Evolutionary conservation across 177 flowering plant species (phyloP).

Genomic region (Tripterygium wilfordii): DNA sequence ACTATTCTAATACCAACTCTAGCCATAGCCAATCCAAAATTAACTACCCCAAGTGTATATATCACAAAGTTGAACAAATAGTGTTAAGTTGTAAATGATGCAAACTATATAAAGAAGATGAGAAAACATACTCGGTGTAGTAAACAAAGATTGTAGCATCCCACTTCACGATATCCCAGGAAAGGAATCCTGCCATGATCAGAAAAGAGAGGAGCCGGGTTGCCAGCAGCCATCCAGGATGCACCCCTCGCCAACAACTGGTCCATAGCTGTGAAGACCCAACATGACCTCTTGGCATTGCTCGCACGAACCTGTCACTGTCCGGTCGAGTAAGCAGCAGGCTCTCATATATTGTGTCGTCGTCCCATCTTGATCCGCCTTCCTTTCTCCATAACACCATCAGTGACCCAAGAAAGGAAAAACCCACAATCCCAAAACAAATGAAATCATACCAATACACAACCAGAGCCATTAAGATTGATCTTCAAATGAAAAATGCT

Average conservation of each 20-base stretch:
- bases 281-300: slow-evolving; percentile 20
- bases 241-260: slow-evolving; percentile 65
- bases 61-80: too few relatives aligned
- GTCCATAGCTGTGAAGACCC: slow-evolving; percentile 47
- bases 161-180: slow-evolving; percentile 45
- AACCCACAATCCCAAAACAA: slow-evolving; percentile 47
- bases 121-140: slow-evolving; percentile 62
- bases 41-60: too few relatives aligned
- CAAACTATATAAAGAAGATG: too few relatives aligned
- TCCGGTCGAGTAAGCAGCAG: slow-evolving; percentile 21
- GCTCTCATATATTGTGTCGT: slow-evolving; percentile 29
- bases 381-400: slow-evolving; percentile 38
- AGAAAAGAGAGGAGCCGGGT: slow-evolving; percentile 29
- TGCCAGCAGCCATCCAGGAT: slow-evolving; percentile 54
- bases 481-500: too few relatives aligned
- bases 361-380: slow-evolving; percentile 16
- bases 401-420: slow-evolving; percentile 24
- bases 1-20: too few relatives aligned
- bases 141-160: slow-evolving; percentile 44
- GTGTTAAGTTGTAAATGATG: too few relatives aligned
- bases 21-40: too few relatives aligned
- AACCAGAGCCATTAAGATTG: slow-evolving; percentile 48
- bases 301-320: slow-evolving; percentile 13
- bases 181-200: slow-evolving; percentile 32
- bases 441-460: slow-evolving; percentile 51